Evolutionary conservation across 1,284 basidiomycete genomes (phyloP).

Genomic region (Mixia osmundae): DNA sequence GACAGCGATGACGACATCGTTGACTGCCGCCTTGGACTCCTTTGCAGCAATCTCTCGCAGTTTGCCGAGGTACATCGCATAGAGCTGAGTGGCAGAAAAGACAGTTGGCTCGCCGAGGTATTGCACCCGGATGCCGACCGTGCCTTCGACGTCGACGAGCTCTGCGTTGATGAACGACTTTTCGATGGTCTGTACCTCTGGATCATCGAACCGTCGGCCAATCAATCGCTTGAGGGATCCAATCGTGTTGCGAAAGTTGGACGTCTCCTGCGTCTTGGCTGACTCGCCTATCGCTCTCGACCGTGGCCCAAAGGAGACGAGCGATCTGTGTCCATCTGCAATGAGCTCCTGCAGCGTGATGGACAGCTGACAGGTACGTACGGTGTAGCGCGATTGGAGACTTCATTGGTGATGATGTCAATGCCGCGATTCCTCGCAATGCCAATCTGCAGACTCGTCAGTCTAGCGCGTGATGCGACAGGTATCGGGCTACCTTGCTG

Average conservation of each 20-base stretch:
- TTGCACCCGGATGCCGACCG: constrained; percentile 60
- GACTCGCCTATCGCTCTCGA: constrained; percentile 72
- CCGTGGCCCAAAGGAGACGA: constrained; percentile 72
- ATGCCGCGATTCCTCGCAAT: constrained; percentile 19
- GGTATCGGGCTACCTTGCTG: constrained; percentile 13
- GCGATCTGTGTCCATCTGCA: constrained; percentile 37
- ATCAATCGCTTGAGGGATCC: constrained; percentile 64
- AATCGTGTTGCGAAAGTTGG: constrained; percentile 87
- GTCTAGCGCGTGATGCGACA: not conserved
- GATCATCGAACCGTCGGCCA: constrained; percentile 8
- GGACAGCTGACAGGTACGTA: constrained; percentile 25
- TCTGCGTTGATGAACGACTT: constrained; percentile 68
- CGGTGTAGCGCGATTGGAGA: constrained; percentile 83
- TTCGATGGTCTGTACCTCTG: constrained; percentile 36
- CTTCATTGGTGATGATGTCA: constrained; percentile 42
- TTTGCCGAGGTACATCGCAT: constrained; percentile 64
- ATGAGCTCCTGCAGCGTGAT: not conserved
- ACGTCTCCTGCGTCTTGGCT: constrained; percentile 90
- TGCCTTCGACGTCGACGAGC: constrained; percentile 55
- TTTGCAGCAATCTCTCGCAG: constrained; percentile 55
- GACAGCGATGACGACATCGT: constrained; percentile 76
- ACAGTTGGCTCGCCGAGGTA: constrained; percentile 54
- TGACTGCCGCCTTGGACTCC: constrained; percentile 62
- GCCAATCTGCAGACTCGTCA: constrained; percentile 11
- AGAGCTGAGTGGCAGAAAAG: constrained; percentile 67